phyloP scores from a whole-genome alignment of 192 early-diverging fungal genomes.

The Coemansia sp. region DNA sequence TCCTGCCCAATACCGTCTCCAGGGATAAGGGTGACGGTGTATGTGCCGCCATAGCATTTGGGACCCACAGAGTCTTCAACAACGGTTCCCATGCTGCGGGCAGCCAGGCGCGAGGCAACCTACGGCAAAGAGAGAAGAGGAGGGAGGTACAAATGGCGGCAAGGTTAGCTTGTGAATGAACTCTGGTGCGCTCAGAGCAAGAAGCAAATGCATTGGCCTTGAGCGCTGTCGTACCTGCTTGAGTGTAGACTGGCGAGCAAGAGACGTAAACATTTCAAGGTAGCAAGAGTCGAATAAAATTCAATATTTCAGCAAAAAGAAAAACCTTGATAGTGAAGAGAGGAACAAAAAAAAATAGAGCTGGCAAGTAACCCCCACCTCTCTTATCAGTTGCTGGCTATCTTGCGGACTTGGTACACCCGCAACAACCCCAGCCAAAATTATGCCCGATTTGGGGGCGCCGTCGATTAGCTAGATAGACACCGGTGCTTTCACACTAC shows the following conservation, averaged over 20 bases:
- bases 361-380: no score
- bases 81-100: slow-evolving; percentile 46
- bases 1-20: slow-evolving; percentile 98
- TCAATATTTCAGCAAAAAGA: not conserved
- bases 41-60: slow-evolving; percentile 83
- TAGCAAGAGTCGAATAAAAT: slow-evolving; percentile 6
- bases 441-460: not conserved
- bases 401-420: not conserved
- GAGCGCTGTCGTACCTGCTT: slow-evolving; percentile 41
- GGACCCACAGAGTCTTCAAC: slow-evolving; percentile 50
- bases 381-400: not conserved
- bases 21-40: slow-evolving; percentile 96
- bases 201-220: not conserved
- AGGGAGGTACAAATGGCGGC: not conserved
- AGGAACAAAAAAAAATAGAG: not conserved
- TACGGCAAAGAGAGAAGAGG: slow-evolving; percentile 11
- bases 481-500: not conserved
- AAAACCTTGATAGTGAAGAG: not conserved
- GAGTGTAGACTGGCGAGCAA: slow-evolving; percentile 40
- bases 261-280: slow-evolving; percentile 30
- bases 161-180: not conserved
- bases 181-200: not conserved
- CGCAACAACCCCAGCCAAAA: not conserved
- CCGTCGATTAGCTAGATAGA: not conserved
- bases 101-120: slow-evolving; percentile 51